A percentile compares a stretch with the other conserved stretches of the same genome.
phyloP scores from a whole-genome alignment of 768 basidiomycete genomes.

The Pleurotus eryngii region DNA sequence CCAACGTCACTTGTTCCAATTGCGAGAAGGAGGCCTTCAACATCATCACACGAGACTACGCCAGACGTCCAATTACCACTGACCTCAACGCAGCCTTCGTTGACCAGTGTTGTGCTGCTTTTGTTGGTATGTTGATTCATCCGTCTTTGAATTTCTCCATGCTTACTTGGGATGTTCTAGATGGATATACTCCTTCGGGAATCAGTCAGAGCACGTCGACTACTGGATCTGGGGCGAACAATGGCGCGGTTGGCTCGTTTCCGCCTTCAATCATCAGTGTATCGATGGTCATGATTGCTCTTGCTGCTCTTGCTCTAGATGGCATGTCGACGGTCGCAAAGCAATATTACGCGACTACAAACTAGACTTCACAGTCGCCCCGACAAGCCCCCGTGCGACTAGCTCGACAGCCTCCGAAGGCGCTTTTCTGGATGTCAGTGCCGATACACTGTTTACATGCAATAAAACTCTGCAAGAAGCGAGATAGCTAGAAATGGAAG shows the following conservation, averaged over 20 bases:
- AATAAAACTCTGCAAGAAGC: no score
- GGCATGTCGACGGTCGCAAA: no score
- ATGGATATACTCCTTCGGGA: constrained; percentile 33
- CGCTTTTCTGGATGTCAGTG: no score
- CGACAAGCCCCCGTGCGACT: no score
- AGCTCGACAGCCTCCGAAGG: no score
- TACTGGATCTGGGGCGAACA: constrained; percentile 13
- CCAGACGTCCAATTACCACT: constrained; percentile 27
- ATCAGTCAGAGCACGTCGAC: constrained; percentile 31
- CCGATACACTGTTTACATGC: no score
- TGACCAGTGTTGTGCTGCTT: constrained; percentile 46
- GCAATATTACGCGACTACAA: no score
- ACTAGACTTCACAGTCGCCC: no score
- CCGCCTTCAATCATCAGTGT: constrained; percentile 8
- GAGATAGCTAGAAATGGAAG: no score
- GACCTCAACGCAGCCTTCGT: constrained; percentile 25
- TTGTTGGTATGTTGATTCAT: constrained; percentile 42
- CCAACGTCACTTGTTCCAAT: constrained; percentile 48
- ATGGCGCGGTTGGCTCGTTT: constrained; percentile 17
- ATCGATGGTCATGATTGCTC: no score
- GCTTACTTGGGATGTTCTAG: constrained; percentile 18
- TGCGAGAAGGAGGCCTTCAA: constrained; percentile 54
- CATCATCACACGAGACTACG: constrained; percentile 27
- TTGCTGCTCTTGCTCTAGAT: no score
- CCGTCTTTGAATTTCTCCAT: neutral